A percentile compares a stretch with the other conserved stretches of the same genome.
Conservation (phyloP, 2,329 filamentous ascomycete species). For the Talaromyces rugulosus region DNA sequence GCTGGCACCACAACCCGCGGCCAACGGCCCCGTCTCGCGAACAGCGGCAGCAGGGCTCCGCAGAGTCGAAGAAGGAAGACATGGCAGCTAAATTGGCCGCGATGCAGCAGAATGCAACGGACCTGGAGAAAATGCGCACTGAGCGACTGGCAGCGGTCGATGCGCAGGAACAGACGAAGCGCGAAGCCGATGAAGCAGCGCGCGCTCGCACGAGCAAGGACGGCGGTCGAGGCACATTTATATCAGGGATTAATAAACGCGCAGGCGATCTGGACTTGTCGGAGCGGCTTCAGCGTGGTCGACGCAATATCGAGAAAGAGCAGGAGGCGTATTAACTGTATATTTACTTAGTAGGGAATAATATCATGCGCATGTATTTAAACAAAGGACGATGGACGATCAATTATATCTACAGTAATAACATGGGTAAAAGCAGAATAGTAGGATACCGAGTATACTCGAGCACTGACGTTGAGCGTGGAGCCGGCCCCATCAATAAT, state of each 20-base stretch:
- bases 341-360: neutral
- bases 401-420: neutral
- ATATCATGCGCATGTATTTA: neutral
- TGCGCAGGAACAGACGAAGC: conserved; percentile 58
- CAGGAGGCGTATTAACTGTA: conserved; percentile 33
- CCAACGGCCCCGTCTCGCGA: conserved; percentile 12
- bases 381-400: neutral
- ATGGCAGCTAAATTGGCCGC: conserved; percentile 63
- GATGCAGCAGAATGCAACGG: conserved; percentile 66
- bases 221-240: conserved; percentile 62
- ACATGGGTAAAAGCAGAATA: neutral
- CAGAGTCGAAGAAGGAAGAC: conserved; percentile 46
- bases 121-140: conserved; percentile 64
- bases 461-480: neutral
- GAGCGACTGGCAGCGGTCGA: conserved; percentile 62
- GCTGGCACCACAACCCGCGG: conserved; percentile 24
- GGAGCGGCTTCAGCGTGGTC: conserved; percentile 38
- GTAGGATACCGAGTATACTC: too few relatives aligned
- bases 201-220: conserved; percentile 57
- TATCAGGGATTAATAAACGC: conserved; percentile 59
- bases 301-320: conserved; percentile 29
- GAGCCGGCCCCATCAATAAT: neutral
- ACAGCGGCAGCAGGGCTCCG: conserved; percentile 7
- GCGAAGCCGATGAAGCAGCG: conserved; percentile 62
- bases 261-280: conserved; percentile 40